Base-by-base conservation (phyloP, 108 stramenopile genomes). In the Pseudonitzschia multiseries region DNA sequence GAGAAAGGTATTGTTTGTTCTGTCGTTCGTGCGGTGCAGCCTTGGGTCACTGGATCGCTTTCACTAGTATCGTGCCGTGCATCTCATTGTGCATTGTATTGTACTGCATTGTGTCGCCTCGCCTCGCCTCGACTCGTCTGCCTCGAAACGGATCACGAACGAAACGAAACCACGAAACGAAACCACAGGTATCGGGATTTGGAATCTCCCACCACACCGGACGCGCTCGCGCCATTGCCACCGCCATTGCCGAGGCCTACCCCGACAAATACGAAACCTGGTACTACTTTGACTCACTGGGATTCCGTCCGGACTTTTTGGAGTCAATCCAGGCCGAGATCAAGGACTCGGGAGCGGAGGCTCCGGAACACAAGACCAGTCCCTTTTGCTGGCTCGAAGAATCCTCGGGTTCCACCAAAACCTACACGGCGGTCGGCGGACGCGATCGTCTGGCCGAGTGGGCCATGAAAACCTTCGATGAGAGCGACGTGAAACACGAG, bases 261-360 rank as follows among this genome's bases (percentile, higher is more conserved):
- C 69, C 69, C 51, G 69, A 70, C 53, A 56, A 70, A 32, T 70
- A 70, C 69, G 69, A 70, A 56, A 70, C 69, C 28, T 70, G 69
- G 69, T 70, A 29, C 28, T 70, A 70, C 53, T 70, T 70, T 70
- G 51, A 52, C 18, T 56, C 69, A 14, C 33, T 29, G 33, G 29
- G 33, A 54, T 70, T 57, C 54, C 50, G 52, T 5, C 61, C 61
- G 10, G 33, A 29, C 4, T 70, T 70, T 33, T 18, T 70, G n/a
- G 21, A 36, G 0, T 41, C 69, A 10, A 54, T 70, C 24, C 52
- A 57, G 33, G 32, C 33, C 28, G 69, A 70, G 52, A 70, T 70
- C 33, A 31, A 33, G 69, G 69, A 70, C 20, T 54, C 50, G 4
- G 48, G 48, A 0, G 48, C 18, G 15, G 29, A 29, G 28, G 14